Percentiles rank a stretch among this genome's conserved stretches.
Conservation (phyloP, 305 asterid species). For the Rubia peregrina region DNA sequence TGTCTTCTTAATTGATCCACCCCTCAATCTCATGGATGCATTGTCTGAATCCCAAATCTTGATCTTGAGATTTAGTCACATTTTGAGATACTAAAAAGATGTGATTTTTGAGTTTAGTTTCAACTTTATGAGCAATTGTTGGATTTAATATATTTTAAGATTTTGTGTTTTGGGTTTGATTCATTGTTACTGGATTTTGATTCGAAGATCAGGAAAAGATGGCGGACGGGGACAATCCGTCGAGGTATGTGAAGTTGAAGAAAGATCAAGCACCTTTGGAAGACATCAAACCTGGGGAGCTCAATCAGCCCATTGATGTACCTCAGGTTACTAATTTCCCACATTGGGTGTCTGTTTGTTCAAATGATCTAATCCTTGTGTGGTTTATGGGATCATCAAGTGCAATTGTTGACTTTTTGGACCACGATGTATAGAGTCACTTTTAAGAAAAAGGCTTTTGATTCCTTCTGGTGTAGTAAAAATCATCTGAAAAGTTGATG, state of each 20-base stretch:
- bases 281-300: slow-evolving; percentile 90
- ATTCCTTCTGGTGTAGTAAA: not conserved
- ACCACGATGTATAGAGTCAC: not conserved
- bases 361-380: not conserved
- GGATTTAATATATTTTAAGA: not conserved
- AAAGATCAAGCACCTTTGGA: slow-evolving; percentile 75
- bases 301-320: slow-evolving; percentile 90
- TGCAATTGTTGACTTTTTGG: not conserved
- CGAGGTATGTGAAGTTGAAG: slow-evolving; percentile 75
- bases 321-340: slow-evolving; percentile 54
- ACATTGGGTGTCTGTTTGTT: not conserved
- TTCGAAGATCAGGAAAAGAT: slow-evolving; percentile 26
- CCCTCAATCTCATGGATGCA: not conserved
- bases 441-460: not conserved
- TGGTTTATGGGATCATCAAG: not conserved
- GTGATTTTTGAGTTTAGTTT: not conserved
- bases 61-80: slow-evolving; percentile 3
- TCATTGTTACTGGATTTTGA: not conserved
- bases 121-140: not conserved
- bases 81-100: not conserved
- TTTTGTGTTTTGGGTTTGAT: not conserved
- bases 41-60: not conserved
- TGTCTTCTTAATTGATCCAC: not conserved
- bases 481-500: not conserved
- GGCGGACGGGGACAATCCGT: slow-evolving; percentile 70